Evolutionary conservation across 768 basidiomycete genomes (phyloP).

Genomic region (Macrocybe gigantea): DNA sequence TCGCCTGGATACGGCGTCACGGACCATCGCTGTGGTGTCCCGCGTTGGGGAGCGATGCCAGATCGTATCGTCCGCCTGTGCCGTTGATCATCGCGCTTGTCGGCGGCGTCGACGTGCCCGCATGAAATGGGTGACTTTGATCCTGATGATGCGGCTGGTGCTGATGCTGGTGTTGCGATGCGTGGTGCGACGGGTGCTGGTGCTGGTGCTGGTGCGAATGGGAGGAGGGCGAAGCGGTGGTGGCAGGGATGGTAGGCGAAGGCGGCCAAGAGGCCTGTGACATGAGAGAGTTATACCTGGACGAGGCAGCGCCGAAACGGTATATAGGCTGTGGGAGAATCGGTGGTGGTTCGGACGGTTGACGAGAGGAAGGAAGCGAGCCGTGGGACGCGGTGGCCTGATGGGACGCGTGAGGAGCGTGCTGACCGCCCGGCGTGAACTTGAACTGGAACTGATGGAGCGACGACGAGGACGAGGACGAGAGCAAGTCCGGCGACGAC

Average conservation of each 20-base stretch:
- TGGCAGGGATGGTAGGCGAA: constrained; percentile 6
- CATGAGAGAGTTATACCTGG: constrained; percentile 16
- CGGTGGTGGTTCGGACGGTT: constrained; percentile 21
- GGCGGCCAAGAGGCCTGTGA: constrained; percentile 22
- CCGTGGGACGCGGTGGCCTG: constrained; percentile 16
- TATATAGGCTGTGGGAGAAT: constrained; percentile 24
- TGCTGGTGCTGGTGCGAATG: no score
- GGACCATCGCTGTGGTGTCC: no score
- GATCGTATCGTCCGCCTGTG: constrained; percentile 8
- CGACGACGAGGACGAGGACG: constrained; percentile 21
- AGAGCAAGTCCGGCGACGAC: constrained; percentile 36
- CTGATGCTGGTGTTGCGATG: no score
- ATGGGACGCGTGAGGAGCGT: constrained; percentile 11
- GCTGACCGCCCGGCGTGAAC: constrained; percentile 20
- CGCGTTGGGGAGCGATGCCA: constrained; percentile 11
- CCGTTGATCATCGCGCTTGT: constrained; percentile 9
- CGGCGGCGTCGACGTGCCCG: not conserved
- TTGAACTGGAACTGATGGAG: constrained; percentile 31
- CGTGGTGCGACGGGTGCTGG: no score
- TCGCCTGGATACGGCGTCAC: constrained; percentile 50
- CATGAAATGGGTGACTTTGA: not conserved
- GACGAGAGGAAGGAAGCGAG: constrained; percentile 28
- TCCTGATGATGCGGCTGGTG: not conserved
- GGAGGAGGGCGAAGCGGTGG: no score
- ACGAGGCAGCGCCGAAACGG: constrained; percentile 23